Percentiles rank a stretch among this genome's conserved stretches.
Evolutionary conservation across 129 eudicot genomes (phyloP).

Genomic region (Ambrosia trifida): DNA sequence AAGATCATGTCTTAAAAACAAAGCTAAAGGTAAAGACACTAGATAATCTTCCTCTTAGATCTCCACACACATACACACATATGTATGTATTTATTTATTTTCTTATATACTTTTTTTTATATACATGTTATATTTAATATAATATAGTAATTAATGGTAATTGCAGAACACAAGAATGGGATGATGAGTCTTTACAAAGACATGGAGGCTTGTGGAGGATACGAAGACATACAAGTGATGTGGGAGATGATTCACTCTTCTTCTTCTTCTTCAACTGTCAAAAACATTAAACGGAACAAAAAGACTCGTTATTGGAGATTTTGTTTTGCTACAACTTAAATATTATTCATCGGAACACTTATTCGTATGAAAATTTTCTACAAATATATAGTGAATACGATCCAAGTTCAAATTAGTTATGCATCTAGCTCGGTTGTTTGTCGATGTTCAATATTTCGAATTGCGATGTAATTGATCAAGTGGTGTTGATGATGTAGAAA

Average conservation of each 20-base stretch:
- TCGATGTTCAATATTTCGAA: background rate
- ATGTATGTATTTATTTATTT: background rate
- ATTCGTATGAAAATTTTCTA: background rate
- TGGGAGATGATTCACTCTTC: conserved; percentile 85
- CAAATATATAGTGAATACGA: background rate
- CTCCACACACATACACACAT: background rate
- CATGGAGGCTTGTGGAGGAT: conserved; percentile 75
- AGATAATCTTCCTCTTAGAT: background rate
- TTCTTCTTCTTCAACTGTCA: conserved; percentile 36
- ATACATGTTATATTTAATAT: background rate
- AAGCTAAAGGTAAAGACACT: conserved; percentile 48
- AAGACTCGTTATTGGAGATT: conserved; percentile 29
- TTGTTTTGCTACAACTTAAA: conserved; percentile 37
- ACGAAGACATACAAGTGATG: conserved; percentile 79
- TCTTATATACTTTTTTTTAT: background rate
- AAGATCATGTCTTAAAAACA: conserved; percentile 50
- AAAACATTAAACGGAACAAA: conserved; percentile 15
- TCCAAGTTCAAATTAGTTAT: background rate
- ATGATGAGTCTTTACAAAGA: conserved; percentile 68
- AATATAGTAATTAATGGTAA: background rate
- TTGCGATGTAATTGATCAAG: background rate
- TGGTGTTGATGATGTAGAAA: background rate
- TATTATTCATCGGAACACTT: background rate
- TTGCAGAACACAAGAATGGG: conserved; percentile 50
- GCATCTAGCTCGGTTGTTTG: background rate